phyloP scores from a whole-genome alignment of 2,329 filamentous ascomycete genomes.

The Furcasterigmium furcatum region DNA sequence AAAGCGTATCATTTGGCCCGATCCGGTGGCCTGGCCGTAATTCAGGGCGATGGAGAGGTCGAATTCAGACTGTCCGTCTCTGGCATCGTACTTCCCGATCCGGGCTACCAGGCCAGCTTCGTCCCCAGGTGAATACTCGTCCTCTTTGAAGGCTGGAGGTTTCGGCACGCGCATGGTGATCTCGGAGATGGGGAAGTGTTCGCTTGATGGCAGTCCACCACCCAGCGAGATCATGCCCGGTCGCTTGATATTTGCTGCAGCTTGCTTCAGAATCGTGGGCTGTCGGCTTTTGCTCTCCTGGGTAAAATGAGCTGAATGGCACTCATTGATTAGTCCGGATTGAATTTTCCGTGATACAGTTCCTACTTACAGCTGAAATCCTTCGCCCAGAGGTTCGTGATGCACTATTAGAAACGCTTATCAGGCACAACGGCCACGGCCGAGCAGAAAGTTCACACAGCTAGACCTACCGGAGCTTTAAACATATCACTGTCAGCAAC shows the following conservation, averaged over 20 bases:
- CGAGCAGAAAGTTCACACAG: too few species aligned
- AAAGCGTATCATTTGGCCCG: constrained; percentile 84
- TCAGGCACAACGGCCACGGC: constrained; percentile 1
- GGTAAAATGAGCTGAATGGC: constrained; percentile 51
- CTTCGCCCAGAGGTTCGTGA: constrained; percentile 71
- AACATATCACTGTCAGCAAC: constrained; percentile 78
- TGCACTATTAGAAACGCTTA: constrained; percentile 15
- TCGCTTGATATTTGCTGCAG: constrained; percentile 73
- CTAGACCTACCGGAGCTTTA: constrained; percentile 67
- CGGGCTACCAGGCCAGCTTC: constrained; percentile 58
- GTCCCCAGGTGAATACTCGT: constrained; percentile 41
- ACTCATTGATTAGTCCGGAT: background rate
- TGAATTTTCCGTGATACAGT: too few species aligned
- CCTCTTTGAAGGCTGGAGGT: constrained; percentile 67
- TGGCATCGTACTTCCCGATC: constrained; percentile 82
- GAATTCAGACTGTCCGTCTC: constrained; percentile 48
- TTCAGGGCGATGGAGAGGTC: constrained; percentile 90
- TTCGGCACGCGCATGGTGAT: constrained; percentile 71
- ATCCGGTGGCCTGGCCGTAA: constrained; percentile 87
- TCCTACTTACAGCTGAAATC: constrained; percentile 73
- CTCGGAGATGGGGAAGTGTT: constrained; percentile 89
- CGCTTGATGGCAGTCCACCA: constrained; percentile 82
- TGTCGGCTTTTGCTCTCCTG: constrained; percentile 57
- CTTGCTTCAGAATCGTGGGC: constrained; percentile 76
- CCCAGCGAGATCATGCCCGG: constrained; percentile 89